A percentile compares a stretch with the other conserved stretches of the same genome.
These are phyloP conservation scores for Trichosporon faecale DNA, from an alignment of 1,284 basidiomycete species.

Conservation along the genomic window DNA sequence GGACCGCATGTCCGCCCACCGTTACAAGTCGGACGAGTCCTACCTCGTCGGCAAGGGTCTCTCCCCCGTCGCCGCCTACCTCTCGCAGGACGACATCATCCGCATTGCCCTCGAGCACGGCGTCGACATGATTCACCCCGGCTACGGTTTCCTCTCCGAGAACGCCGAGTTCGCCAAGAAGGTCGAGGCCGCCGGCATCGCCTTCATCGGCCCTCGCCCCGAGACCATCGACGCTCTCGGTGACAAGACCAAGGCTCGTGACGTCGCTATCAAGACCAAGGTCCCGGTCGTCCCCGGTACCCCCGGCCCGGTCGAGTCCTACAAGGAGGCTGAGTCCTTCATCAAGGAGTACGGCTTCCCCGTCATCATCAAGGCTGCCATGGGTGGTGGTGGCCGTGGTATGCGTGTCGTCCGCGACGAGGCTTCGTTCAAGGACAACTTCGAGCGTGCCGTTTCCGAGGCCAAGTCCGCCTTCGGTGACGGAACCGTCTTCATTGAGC, in stretches of 20 bases:
- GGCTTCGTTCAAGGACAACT: conserved; percentile 83
- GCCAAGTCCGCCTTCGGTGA: conserved; percentile 96
- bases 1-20: conserved; percentile 93
- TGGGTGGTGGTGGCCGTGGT: conserved; percentile 97
- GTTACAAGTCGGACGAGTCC: conserved; percentile 99
- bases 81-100: conserved; percentile 97
- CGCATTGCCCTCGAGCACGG: conserved; percentile 90
- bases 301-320: conserved; percentile 82
- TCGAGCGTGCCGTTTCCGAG: conserved; percentile 90
- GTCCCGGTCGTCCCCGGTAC: conserved; percentile 98
- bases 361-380: conserved; percentile 96
- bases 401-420: conserved; percentile 97
- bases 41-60: conserved; percentile 96
- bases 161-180: conserved; percentile 93
- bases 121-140: conserved; percentile 99
- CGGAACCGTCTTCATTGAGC: conserved; percentile 97
- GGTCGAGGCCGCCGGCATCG: conserved; percentile 94
- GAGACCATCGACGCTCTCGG: conserved; percentile 97
- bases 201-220: conserved; percentile 93
- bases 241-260: conserved; percentile 97
- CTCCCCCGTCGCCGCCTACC: conserved; percentile 93
- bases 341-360: conserved; percentile 96
- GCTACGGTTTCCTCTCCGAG: conserved; percentile 97
- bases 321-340: conserved; percentile 79
- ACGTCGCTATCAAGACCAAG: conserved; percentile 70